phyloP scores from a whole-genome alignment of 1,284 basidiomycete species.

The Lentinus polychrous region DNA sequence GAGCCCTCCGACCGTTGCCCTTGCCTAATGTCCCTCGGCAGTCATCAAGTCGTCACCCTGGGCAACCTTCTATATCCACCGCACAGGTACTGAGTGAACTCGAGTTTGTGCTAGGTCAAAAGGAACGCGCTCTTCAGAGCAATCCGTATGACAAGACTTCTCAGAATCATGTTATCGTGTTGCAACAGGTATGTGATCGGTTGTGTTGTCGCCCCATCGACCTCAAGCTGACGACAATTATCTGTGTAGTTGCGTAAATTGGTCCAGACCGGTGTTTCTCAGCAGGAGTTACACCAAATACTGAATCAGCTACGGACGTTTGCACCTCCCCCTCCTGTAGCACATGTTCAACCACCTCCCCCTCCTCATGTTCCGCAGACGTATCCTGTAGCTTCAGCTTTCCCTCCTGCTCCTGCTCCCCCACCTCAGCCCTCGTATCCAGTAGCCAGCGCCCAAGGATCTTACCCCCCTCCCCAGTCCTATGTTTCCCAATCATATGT shows the following conservation, averaged over 20 bases:
- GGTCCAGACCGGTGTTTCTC: slow-evolving; percentile 74
- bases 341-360: slow-evolving; percentile 38
- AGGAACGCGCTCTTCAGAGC: slow-evolving; percentile 56
- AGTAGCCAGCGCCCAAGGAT: background rate
- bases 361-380: slow-evolving; percentile 13
- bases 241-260: slow-evolving; percentile 62
- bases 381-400: slow-evolving; percentile 3
- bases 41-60: slow-evolving; percentile 15
- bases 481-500: background rate
- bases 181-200: slow-evolving; percentile 58
- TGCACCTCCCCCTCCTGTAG: slow-evolving; percentile 44
- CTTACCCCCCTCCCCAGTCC: slow-evolving; percentile 4
- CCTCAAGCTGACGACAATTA: slow-evolving; percentile 7
- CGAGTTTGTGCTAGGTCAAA: slow-evolving; percentile 70
- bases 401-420: slow-evolving; percentile 11
- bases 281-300: slow-evolving; percentile 77
- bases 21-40: slow-evolving; percentile 5
- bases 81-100: slow-evolving; percentile 75
- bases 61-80: slow-evolving; percentile 47
- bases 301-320: slow-evolving; percentile 68
- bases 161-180: slow-evolving; percentile 60
- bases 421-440: background rate
- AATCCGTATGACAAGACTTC: slow-evolving; percentile 62
- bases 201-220: slow-evolving; percentile 2
- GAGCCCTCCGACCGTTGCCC: background rate